These are phyloP conservation scores for Linum trigynum DNA, from an alignment of 345 rosid genomes.

Conservation along the genomic window DNA sequence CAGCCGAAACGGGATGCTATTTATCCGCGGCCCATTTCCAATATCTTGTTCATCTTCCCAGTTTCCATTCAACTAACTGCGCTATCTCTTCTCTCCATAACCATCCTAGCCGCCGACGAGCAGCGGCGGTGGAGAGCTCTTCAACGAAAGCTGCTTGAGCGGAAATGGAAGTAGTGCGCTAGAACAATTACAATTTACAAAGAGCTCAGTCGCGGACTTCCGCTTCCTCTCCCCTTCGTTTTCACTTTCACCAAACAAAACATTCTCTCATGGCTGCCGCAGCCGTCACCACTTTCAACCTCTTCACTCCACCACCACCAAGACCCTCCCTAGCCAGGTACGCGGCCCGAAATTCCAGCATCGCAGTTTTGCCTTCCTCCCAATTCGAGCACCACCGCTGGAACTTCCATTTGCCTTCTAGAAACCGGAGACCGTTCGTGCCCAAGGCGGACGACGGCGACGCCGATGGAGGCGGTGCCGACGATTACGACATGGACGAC, in stretches of 20 bases:
- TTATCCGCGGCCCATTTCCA: no score
- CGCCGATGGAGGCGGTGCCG: conserved; percentile 48
- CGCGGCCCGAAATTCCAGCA: neutral
- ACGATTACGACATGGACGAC: conserved; percentile 79
- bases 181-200: neutral
- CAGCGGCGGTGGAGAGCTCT: neutral
- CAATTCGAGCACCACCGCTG: conserved; percentile 10
- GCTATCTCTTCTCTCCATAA: no score
- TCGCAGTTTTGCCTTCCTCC: conserved; percentile 12
- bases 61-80: no score
- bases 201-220: neutral
- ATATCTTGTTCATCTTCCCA: no score
- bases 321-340: neutral
- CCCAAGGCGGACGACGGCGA: conserved; percentile 69
- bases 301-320: neutral
- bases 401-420: conserved; percentile 14
- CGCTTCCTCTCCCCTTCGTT: neutral
- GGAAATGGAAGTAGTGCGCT: neutral
- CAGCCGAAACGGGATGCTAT: no score
- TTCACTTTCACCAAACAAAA: neutral
- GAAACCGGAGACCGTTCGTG: conserved; percentile 23
- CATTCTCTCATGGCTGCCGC: neutral
- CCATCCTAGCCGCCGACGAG: no score
- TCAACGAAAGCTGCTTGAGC: neutral
- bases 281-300: neutral